phyloP scores from a whole-genome alignment of 2,329 filamentous ascomycete species.

The Diplodia seriata region DNA sequence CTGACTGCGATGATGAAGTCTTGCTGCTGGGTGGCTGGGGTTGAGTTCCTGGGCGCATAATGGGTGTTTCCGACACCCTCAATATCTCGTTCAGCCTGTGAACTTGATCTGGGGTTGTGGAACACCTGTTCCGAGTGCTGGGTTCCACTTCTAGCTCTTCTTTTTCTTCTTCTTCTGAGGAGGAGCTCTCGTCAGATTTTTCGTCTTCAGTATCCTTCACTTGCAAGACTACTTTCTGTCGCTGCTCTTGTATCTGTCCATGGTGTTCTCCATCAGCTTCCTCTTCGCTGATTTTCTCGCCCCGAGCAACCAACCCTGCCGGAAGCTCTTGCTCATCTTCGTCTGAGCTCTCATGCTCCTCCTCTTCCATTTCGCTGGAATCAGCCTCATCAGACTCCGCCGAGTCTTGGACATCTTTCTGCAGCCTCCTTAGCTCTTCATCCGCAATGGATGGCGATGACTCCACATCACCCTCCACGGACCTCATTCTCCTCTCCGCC shows the following conservation, averaged over 20 bases:
- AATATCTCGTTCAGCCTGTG: not conserved
- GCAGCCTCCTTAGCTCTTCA: not conserved
- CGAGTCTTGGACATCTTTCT: not conserved
- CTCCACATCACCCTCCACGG: not conserved
- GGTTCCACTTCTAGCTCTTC: not conserved
- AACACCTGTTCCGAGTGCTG: not conserved
- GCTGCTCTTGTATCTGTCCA: not conserved
- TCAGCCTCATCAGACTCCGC: not conserved
- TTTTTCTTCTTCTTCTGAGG: not conserved
- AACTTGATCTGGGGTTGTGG: not conserved
- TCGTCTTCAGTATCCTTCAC: slow-evolving; percentile 1
- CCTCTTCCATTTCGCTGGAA: not conserved
- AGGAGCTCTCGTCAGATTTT: not conserved
- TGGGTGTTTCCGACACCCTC: slow-evolving; percentile 4
- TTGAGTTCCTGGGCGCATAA: not conserved
- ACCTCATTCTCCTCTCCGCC: not conserved
- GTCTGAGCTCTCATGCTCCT: not conserved
- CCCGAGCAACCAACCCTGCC: too few species aligned
- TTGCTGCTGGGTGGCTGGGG: not conserved
- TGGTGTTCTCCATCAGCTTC: not conserved
- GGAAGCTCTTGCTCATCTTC: not conserved
- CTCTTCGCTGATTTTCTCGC: not conserved
- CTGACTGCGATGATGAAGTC: too few species aligned
- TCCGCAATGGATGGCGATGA: not conserved
- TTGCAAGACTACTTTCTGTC: not conserved